A percentile compares a stretch with the other conserved stretches of the same genome.
Evolutionary conservation across 257 asterid genomes (phyloP).

Genomic region (Nemophila menziesii): DNA sequence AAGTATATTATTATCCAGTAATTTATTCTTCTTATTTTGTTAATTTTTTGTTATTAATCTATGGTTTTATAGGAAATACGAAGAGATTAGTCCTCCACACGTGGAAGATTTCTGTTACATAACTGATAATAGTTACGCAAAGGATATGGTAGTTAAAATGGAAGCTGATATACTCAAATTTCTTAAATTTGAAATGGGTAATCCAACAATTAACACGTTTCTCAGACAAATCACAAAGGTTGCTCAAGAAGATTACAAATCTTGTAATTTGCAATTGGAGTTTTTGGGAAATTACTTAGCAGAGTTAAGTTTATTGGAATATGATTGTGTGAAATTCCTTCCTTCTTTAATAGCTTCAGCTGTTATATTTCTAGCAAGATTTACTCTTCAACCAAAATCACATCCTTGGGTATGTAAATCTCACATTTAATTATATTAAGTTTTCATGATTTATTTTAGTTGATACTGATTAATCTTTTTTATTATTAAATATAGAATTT

Average conservation of each 20-base stretch:
- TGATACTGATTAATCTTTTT: neutral
- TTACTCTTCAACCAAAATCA: constrained; percentile 38
- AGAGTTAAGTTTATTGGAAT: constrained; percentile 69
- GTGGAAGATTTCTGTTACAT: constrained; percentile 68
- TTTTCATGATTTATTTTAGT: neutral
- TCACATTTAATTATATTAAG: neutral
- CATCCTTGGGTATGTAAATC: constrained; percentile 62
- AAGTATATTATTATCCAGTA: constrained; percentile 19
- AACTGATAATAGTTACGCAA: constrained; percentile 56
- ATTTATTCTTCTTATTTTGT: neutral
- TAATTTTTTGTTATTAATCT: constrained; percentile 1
- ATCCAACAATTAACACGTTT: constrained; percentile 63
- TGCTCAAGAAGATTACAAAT: constrained; percentile 48
- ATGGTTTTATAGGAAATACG: constrained; percentile 52
- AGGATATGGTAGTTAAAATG: constrained; percentile 69
- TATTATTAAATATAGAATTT: constrained; percentile 21
- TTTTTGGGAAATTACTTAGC: constrained; percentile 74
- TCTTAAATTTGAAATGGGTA: constrained; percentile 79
- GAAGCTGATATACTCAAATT: constrained; percentile 68
- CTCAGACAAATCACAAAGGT: constrained; percentile 50
- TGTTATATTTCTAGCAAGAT: constrained; percentile 60
- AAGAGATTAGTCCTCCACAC: constrained; percentile 78
- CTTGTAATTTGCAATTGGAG: constrained; percentile 41
- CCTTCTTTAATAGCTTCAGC: constrained; percentile 85
- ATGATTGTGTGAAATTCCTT: constrained; percentile 55